A percentile compares a stretch with the other conserved stretches of the same genome.
phyloP scores from a whole-genome alignment of 2,329 filamentous ascomycete species.

The Aspergillus niger region DNA sequence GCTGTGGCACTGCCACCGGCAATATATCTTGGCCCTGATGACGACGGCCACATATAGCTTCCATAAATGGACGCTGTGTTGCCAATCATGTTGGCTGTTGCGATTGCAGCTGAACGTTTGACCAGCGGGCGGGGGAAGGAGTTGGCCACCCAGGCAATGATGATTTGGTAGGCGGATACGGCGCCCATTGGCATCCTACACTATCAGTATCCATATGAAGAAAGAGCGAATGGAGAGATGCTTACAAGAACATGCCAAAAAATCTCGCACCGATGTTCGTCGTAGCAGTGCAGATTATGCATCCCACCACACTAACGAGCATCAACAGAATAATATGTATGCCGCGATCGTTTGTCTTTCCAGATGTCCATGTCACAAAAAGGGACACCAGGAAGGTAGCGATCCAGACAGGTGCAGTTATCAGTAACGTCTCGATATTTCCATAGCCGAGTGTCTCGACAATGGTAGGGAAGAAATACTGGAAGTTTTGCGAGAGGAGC shows the following conservation, averaged over 20 bases:
- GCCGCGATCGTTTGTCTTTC: constrained; percentile 57
- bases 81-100: constrained; percentile 46
- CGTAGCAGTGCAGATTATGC: constrained; percentile 58
- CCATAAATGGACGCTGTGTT: constrained; percentile 46
- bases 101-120: constrained; percentile 48
- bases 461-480: constrained; percentile 68
- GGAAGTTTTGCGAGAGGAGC: constrained; percentile 58
- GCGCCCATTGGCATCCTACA: constrained; percentile 56
- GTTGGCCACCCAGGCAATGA: constrained; percentile 47
- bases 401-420: constrained; percentile 58
- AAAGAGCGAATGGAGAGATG: not conserved
- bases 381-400: constrained; percentile 58
- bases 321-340: constrained; percentile 59
- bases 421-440: constrained; percentile 49
- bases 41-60: constrained; percentile 41
- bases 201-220: not conserved
- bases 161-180: constrained; percentile 48
- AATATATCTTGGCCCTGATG: constrained; percentile 41
- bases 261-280: constrained; percentile 56
- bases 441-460: constrained; percentile 62
- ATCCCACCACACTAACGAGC: constrained; percentile 55
- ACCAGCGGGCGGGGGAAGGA: constrained; percentile 47
- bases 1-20: constrained; percentile 41
- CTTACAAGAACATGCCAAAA: constrained; percentile 62
- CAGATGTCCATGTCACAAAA: constrained; percentile 57